Base-by-base conservation (phyloP, 805 yeast species). In the Danielozyma ontarioensis region DNA sequence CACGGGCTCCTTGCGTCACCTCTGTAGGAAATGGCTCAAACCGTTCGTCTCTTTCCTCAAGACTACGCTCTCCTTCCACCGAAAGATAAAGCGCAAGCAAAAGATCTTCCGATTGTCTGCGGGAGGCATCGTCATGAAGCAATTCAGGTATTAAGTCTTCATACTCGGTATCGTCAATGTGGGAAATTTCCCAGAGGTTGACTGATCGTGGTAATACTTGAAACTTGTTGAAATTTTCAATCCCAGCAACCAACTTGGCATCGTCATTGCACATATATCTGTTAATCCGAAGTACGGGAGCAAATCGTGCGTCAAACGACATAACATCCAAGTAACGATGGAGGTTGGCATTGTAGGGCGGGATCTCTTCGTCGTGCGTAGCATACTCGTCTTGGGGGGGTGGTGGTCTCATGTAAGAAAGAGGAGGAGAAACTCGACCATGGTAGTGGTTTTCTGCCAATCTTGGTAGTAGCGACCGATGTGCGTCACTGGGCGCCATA, bases 81-180 rank as follows among this genome's bases (percentile, higher is more conserved):
- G 22, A 6, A 10, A 19, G 22, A 19, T 19, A 19, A 6, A 19
- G 8, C 10, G 22, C 22, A 6, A 19, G 22, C 22, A 19, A 6
- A 10, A 6, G 10, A 10, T 19, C 22, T 6, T 19, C 22, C 22
- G 22, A 19, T 10, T 19, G 22, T 6, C 22, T 6, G 10, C 22
- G 22, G 8, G 8, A 10, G 17, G 13, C 25, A 13, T 27, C 32
- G 16, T 27, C 15, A 34, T 31, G 28, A 35, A 38, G 13, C 31
- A 49, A 33, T 2, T 34, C 36, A 3, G 59, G 59, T 13, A 53
- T 51, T 36, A 51, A 32, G 17, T 35, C 37, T 28, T 55, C 61
- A 32, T 40, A 53, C 17, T 51, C 46, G 12, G 35, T 19, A 25
- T 55, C 61, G 27, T 55, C 61, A 11, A 55, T 42, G 27, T 45